Evolutionary conservation across 257 asterid genomes (phyloP).

Genomic region (Voacanga thouarsii): DNA sequence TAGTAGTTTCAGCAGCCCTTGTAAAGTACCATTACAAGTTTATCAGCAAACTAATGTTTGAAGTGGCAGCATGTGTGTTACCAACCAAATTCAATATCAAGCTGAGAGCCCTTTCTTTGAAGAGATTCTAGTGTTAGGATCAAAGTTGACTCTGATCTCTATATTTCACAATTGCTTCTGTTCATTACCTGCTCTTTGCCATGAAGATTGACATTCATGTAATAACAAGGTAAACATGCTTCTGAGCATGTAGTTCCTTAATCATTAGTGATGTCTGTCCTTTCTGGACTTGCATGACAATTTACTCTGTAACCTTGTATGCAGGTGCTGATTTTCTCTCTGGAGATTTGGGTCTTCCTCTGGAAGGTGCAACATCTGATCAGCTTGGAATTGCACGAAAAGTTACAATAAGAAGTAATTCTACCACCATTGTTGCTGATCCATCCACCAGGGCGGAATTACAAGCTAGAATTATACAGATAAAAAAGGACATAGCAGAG

Average conservation of each 20-base stretch:
- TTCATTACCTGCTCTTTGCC: not conserved
- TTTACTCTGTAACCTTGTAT: conserved; percentile 15
- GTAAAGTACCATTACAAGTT: not conserved
- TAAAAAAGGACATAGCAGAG: conserved; percentile 84
- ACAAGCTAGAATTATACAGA: conserved; percentile 89
- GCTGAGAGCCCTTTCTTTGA: not conserved
- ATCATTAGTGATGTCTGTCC: conserved; percentile 13
- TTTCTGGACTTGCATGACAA: not conserved
- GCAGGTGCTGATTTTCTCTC: conserved; percentile 95
- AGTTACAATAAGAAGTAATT: conserved; percentile 59
- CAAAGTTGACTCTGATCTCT: not conserved
- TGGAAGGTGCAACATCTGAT: conserved; percentile 81
- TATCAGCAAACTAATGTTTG: not conserved
- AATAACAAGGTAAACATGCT: not conserved
- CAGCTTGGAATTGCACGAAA: conserved; percentile 96
- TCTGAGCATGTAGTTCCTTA: not conserved
- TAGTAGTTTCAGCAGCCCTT: not conserved
- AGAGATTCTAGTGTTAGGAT: not conserved
- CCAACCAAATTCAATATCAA: not conserved
- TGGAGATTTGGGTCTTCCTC: conserved; percentile 82
- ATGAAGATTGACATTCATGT: not conserved
- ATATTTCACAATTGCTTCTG: not conserved
- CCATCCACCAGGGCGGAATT: conserved; percentile 88
- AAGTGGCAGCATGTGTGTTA: not conserved
- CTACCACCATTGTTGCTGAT: conserved; percentile 82